Evolutionary conservation across 202 grass and related monocot species (phyloP).

Genomic region (Zizania palustris): DNA sequence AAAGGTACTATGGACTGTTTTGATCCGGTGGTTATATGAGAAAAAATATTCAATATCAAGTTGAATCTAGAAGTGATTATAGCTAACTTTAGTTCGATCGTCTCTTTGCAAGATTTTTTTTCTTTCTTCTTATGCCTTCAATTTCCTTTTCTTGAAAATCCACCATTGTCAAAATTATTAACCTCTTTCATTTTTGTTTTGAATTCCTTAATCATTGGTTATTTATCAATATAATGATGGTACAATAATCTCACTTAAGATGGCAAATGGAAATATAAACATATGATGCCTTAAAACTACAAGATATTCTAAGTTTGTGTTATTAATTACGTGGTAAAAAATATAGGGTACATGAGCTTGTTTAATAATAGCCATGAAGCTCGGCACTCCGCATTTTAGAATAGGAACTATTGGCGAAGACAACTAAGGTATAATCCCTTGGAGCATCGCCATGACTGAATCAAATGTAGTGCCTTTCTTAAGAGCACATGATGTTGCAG

Average conservation of each 20-base stretch:
- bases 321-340: not conserved
- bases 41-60: not conserved
- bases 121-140: not conserved
- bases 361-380: conserved; percentile 78
- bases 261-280: too few species aligned
- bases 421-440: conserved; percentile 77
- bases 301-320: conserved; percentile 17
- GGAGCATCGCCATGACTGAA: conserved; percentile 88
- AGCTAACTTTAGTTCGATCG: not conserved
- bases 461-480: conserved; percentile 87
- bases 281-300: too few species aligned
- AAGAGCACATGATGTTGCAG: conserved; percentile 83
- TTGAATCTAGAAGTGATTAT: not conserved
- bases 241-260: too few species aligned
- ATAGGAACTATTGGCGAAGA: conserved; percentile 92
- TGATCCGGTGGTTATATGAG: not conserved
- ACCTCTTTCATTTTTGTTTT: not conserved
- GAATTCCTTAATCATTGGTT: conserved; percentile 1
- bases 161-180: not conserved
- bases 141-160: not conserved
- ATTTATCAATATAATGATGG: too few species aligned
- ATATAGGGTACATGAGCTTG: conserved; percentile 83
- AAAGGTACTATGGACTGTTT: not conserved
- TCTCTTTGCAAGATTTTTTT: not conserved
- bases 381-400: conserved; percentile 80